Base-by-base conservation (phyloP, 2,329 filamentous ascomycete genomes). In the Colletotrichum sp. region DNA sequence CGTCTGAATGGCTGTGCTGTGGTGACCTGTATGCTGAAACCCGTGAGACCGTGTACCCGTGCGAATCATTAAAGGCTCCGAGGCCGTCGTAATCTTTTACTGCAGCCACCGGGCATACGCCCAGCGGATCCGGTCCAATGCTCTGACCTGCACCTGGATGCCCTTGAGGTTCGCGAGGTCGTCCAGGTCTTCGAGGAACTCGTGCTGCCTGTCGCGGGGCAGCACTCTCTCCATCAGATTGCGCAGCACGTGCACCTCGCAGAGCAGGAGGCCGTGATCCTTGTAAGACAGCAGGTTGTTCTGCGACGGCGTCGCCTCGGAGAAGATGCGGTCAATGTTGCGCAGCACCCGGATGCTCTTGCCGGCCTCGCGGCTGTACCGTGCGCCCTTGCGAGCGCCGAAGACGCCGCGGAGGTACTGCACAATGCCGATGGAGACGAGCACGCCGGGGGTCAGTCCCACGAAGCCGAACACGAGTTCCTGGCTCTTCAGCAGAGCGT, bases 401-500 rank as follows among this genome's bases (percentile, higher is more conserved):
- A 98, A 91, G 1, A 93, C 83, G 22, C 91, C 89, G 48, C 90
- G 89, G 2, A 98, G 82, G 88, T 96, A 99, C 78, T 92, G 92
- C 63, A 93, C 85, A 13, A 92, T 85, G n/a, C 92, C 93, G 77
- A 96, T 92, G 3, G 93, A 94, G 48, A 99, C 95, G 34, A 99
- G 87, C n/a, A 99, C 90, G 15, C 97, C 96, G 0, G 97, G 97
- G 0, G 97, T 99, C 30, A 99, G 88, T 8, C 96, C 96, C 48
- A 99, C 93, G 81, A 99, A 98, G n/a, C 95, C 97, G 86, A 99
- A 99, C 28, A 99, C 95, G 64, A 99, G 90, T 83, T 99, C 96
- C 83, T 99, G 97, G 81, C 96, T 98, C 87, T 97, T 98, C 74
- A 99, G 90, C 36, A 99, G 90, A 39, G 95, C 92, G 87, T 99